Percentiles rank a stretch among this genome's conserved stretches.
phyloP scores from a whole-genome alignment of 495 filamentous ascomycete species.

The Penicillium samsonianum region DNA sequence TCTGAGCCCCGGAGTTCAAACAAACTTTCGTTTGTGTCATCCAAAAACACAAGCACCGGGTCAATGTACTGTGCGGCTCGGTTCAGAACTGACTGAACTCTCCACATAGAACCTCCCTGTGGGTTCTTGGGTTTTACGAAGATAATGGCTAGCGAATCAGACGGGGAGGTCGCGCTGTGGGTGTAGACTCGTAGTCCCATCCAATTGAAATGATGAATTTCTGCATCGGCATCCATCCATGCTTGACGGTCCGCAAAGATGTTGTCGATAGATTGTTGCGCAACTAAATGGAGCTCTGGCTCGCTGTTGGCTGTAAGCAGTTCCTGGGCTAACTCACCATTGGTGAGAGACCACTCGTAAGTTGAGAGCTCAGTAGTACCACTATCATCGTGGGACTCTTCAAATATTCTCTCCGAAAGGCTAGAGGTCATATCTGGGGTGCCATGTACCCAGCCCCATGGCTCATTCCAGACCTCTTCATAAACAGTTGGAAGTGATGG shows the following conservation, averaged over 20 bases:
- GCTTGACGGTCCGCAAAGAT: constrained; percentile 9
- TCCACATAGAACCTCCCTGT: not conserved
- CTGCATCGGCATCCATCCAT: not conserved
- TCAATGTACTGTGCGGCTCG: constrained; percentile 28
- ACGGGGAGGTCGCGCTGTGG: constrained; percentile 30
- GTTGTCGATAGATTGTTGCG: not conserved
- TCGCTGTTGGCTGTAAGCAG: not conserved
- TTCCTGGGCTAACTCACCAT: not conserved
- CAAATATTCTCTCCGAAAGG: no score
- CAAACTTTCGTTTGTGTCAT: constrained; percentile 1
- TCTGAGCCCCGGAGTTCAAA: constrained; percentile 11
- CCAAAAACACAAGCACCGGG: constrained; percentile 25
- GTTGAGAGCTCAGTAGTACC: not conserved
- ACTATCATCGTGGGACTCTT: not conserved
- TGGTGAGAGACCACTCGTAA: not conserved
- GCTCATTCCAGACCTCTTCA: not conserved
- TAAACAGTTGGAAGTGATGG: not conserved
- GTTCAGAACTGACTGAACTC: constrained; percentile 17
- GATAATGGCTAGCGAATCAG: constrained; percentile 35
- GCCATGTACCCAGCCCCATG: not conserved
- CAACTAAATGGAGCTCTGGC: not conserved
- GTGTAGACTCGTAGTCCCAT: constrained; percentile 17
- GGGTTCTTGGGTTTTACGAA: constrained; percentile 22
- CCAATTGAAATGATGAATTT: constrained; percentile 43
- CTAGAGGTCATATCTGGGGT: not conserved